Percentiles rank a stretch among this genome's conserved stretches.
Evolutionary conservation across 306 rosid species (phyloP).

Genomic region (Vigna mungo): DNA sequence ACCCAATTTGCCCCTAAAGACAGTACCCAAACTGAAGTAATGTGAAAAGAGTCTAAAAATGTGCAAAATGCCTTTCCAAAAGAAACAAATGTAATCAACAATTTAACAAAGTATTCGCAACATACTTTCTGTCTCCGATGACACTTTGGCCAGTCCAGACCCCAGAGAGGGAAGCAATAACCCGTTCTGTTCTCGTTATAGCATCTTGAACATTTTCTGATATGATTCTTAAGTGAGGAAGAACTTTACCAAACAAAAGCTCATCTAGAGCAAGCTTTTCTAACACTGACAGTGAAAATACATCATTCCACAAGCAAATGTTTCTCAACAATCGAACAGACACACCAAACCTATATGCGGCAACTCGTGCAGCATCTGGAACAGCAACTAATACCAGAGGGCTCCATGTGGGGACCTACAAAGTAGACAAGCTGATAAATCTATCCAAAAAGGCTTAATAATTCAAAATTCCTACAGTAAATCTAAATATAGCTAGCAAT

Average conservation of each 20-base stretch:
- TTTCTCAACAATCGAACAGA: conserved; percentile 89
- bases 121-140: conserved; percentile 71
- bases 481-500: background rate
- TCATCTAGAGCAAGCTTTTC: conserved; percentile 94
- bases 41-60: conserved; percentile 11
- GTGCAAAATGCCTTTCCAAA: conserved; percentile 32
- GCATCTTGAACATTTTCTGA: conserved; percentile 87
- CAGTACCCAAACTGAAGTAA: background rate
- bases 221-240: conserved; percentile 82
- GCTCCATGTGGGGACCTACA: conserved; percentile 94
- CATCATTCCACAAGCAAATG: conserved; percentile 89
- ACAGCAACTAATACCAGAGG: conserved; percentile 74
- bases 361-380: conserved; percentile 88
- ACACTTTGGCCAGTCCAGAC: conserved; percentile 88
- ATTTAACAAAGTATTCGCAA: conserved; percentile 12
- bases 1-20: conserved; percentile 5
- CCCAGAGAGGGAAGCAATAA: conserved; percentile 78
- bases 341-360: conserved; percentile 89
- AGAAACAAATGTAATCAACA: conserved; percentile 21
- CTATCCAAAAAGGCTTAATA: conserved; percentile 24
- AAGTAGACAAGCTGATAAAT: conserved; percentile 31
- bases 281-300: conserved; percentile 66
- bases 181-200: conserved; percentile 84
- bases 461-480: conserved; percentile 26
- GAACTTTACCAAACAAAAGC: conserved; percentile 71